Conservation (phyloP, 78 protist genomes). For the Dictyostelium brefeldianum region DNA sequence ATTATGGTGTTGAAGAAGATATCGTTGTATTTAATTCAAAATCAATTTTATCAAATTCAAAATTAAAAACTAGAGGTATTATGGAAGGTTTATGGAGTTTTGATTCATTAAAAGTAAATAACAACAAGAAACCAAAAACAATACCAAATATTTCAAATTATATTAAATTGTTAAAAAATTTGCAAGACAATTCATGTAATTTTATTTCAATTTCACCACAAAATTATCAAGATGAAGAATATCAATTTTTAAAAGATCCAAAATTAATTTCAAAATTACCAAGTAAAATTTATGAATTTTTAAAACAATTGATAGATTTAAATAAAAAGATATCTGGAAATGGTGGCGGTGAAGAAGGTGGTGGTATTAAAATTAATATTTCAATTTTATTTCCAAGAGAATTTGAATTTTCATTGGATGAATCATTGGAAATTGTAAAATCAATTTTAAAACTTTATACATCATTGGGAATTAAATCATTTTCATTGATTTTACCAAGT, state of each 20-base stretch:
- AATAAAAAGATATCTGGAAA: neutral
- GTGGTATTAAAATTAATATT: constrained; percentile 15
- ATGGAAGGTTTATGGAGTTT: constrained; percentile 56
- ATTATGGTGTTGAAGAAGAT: constrained; percentile 77
- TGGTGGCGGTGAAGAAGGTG: neutral
- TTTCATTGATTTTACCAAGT: constrained; percentile 39
- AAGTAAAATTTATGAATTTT: constrained; percentile 12
- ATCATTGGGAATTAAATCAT: neutral
- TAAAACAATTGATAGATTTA: constrained; percentile 12
- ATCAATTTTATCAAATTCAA: neutral
- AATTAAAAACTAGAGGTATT: constrained; percentile 55
- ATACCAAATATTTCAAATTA: constrained; percentile 19
- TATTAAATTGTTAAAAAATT: neutral
- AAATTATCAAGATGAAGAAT: constrained; percentile 7
- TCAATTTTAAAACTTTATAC: neutral
- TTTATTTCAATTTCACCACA: constrained; percentile 53
- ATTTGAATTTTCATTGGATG: constrained; percentile 30
- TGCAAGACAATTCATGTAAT: constrained; percentile 19
- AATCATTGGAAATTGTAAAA: neutral
- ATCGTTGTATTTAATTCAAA: constrained; percentile 34
- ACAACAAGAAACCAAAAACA: neutral
- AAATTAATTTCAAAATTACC: constrained; percentile 10
- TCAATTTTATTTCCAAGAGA: constrained; percentile 40
- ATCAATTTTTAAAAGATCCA: neutral
- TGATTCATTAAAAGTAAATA: neutral